A percentile compares a stretch with the other conserved stretches of the same genome.
Conservation (phyloP, 257 asterid species). For the Capsicum baccatum region DNA sequence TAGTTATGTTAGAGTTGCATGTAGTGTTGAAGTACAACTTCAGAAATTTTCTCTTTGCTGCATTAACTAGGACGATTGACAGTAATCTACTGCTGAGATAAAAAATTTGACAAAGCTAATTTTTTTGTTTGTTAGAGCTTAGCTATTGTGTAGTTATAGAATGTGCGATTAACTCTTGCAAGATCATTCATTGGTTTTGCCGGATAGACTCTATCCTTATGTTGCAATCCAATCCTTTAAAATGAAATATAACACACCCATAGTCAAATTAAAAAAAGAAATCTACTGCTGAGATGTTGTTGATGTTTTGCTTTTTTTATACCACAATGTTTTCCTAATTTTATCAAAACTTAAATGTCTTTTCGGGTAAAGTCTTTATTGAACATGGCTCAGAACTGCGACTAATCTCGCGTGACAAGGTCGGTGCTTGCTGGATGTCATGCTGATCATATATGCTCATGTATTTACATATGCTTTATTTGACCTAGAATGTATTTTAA, state of each 20-base stretch:
- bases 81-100: not conserved
- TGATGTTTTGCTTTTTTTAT: not conserved
- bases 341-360: slow-evolving; percentile 22
- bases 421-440: slow-evolving; percentile 50
- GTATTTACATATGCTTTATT: no score
- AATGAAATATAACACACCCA: no score
- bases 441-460: not conserved
- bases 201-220: no score
- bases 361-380: slow-evolving; percentile 88
- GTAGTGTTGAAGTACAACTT: not conserved
- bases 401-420: slow-evolving; percentile 89
- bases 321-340: not conserved
- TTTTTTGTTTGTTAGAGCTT: no score
- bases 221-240: no score
- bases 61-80: not conserved
- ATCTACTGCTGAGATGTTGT: not conserved
- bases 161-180: no score
- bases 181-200: no score
- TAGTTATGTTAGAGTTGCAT: not conserved
- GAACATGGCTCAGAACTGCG: slow-evolving; percentile 91
- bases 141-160: no score
- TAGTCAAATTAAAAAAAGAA: no score
- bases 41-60: not conserved
- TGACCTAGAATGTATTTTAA: no score
- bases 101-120: no score